phyloP scores from a whole-genome alignment of 805 yeast species.

The Candida montana region DNA sequence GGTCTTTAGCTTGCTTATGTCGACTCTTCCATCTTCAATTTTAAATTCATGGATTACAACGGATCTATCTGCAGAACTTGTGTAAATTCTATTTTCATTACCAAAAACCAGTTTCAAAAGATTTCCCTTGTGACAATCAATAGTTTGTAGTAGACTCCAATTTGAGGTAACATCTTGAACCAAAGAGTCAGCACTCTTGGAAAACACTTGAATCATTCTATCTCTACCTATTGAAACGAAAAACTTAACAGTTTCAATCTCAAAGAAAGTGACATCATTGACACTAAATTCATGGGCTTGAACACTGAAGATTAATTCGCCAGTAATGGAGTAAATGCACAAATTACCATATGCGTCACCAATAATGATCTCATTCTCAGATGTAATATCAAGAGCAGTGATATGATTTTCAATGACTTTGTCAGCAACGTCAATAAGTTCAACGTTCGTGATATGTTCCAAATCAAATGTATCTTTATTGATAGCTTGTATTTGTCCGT shows the following conservation, averaged over 20 bases:
- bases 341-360: constrained; percentile 51
- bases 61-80: constrained; percentile 59
- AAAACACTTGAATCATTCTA: constrained; percentile 55
- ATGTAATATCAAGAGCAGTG: constrained; percentile 34
- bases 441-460: constrained; percentile 7
- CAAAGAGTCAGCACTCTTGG: constrained; percentile 9
- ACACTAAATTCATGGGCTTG: constrained; percentile 50
- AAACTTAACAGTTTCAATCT: constrained; percentile 25
- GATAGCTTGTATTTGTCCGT: constrained; percentile 34
- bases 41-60: constrained; percentile 44
- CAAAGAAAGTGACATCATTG: constrained; percentile 39
- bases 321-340: constrained; percentile 15
- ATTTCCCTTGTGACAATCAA: constrained; percentile 55
- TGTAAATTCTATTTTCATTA: constrained; percentile 31
- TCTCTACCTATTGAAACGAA: constrained; percentile 52
- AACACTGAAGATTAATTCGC: constrained; percentile 22
- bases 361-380: constrained; percentile 26
- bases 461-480: constrained; percentile 15
- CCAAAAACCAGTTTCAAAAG: constrained; percentile 33
- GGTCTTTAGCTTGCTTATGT: constrained; percentile 36
- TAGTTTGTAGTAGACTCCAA: constrained; percentile 56
- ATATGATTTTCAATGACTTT: constrained; percentile 36
- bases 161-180: constrained; percentile 18
- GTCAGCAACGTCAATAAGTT: constrained; percentile 21
- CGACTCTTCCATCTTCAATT: constrained; percentile 19